Evolutionary conservation across 2,329 filamentous ascomycete species (phyloP), one percentile per base, ranked within the genome.

Genomic region (Clarireedia homoeocarpa): DNA sequence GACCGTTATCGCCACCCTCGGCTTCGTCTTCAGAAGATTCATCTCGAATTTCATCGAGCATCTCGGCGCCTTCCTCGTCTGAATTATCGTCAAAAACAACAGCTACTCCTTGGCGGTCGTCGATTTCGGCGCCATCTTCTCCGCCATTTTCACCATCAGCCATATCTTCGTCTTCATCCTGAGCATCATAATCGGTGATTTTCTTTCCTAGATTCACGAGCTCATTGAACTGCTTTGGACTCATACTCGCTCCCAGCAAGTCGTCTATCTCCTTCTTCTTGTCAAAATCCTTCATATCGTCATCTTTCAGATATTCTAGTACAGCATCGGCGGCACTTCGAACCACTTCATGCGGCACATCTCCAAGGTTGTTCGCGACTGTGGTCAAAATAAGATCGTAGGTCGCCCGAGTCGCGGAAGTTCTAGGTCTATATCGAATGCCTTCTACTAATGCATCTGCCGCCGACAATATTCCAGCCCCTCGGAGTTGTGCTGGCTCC

Each of bases 191-290:
- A 71, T 99, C 94, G 50, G 94, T 99, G 61, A 99, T 96, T 74
- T 99, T 99, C 77, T 99, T 99, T 62, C 91, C 90, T 45, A 99
- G 76, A 69, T 96, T 99, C 55, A 97, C 85, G 63, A 99, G 75
- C 74, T 97, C 92, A 69, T 97, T 97, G 75, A 97, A 99, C 70
- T 96, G 86, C 69, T 96, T 95, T 1, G 89, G 82, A 49, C 80
- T 85, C 76, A 96, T 82, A 0, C 84, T 84, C 38, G 81, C 81
- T n/a, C 92, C 94, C 44, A 99, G 73, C 58, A 97, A 84, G 62
- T 97, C 94, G 66, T 99, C 94, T 45, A 97, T 84, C 70, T 96
- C 91, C 73, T 91, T 96, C 77, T 99, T 99, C 77, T 95, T 96
- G 71, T 99, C 94, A 58, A 95, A 89, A 70, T 99, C 94, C 71